Percentiles rank a stretch among this genome's conserved stretches.
Evolutionary conservation across 2,329 filamentous ascomycete species (phyloP).

Genomic region (Akanthomyces lecanii): DNA sequence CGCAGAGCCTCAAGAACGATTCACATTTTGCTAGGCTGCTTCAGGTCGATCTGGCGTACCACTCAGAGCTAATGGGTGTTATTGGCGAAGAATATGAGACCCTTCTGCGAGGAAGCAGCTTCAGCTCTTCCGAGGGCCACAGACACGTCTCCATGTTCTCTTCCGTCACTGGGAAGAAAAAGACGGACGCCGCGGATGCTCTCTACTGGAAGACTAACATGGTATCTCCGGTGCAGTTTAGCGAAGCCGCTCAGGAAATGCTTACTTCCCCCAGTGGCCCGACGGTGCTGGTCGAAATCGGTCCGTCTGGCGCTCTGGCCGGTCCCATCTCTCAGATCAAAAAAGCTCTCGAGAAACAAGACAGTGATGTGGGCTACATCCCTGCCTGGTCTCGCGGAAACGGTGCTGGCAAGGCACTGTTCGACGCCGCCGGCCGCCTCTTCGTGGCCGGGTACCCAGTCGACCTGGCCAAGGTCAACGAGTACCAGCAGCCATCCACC

Average conservation of each 20-base stretch:
- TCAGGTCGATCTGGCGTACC: constrained; percentile 43
- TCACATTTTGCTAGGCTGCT: constrained; percentile 39
- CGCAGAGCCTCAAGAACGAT: constrained; percentile 30
- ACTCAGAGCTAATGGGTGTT: constrained; percentile 42
- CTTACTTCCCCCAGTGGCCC: constrained; percentile 1
- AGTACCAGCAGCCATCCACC: constrained; percentile 1
- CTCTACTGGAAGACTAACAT: constrained; percentile 20
- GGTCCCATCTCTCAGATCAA: constrained; percentile 14
- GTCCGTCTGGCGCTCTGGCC: constrained; percentile 3
- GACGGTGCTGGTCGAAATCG: constrained; percentile 2
- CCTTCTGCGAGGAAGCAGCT: neutral
- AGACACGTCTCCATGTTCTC: constrained; percentile 1
- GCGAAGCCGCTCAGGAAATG: constrained; percentile 13
- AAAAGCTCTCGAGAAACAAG: constrained; percentile 8
- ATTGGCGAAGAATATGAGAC: neutral
- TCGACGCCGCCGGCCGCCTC: neutral
- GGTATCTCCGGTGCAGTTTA: constrained; percentile 18
- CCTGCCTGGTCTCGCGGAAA: neutral
- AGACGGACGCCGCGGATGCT: constrained; percentile 4
- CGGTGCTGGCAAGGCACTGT: neutral
- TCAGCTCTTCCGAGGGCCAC: neutral
- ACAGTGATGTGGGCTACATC: constrained; percentile 4
- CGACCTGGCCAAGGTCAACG: constrained; percentile 16
- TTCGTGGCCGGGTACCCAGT: constrained; percentile 2
- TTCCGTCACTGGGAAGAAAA: constrained; percentile 4